Conservation (phyloP, 129 eudicot species). For the Chrysanthemum makinoi region DNA sequence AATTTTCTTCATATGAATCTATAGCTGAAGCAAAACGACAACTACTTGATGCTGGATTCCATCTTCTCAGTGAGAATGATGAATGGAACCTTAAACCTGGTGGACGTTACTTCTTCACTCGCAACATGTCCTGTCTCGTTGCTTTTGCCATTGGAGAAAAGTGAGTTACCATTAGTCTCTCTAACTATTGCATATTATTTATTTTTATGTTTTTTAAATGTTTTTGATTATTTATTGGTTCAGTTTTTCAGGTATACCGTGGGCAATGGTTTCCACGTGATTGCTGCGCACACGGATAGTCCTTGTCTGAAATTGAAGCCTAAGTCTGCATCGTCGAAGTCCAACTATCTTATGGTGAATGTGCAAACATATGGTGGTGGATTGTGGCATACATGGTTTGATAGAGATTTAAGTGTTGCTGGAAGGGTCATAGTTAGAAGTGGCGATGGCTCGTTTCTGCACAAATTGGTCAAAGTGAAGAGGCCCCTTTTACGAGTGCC, state of each 20-base stretch:
- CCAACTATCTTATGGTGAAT: constrained; percentile 90
- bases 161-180: constrained; percentile 41
- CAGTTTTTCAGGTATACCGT: constrained; percentile 72
- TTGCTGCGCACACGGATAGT: constrained; percentile 98
- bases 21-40: constrained; percentile 93
- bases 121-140: constrained; percentile 92
- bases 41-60: constrained; percentile 78
- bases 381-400: constrained; percentile 99
- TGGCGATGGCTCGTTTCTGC: constrained; percentile 70
- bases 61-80: constrained; percentile 77
- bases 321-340: constrained; percentile 75
- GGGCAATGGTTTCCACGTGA: constrained; percentile 90
- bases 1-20: constrained; percentile 15
- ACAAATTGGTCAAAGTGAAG: constrained; percentile 73
- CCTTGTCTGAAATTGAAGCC: constrained; percentile 95
- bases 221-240: constrained; percentile 29
- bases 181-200: neutral
- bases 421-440: constrained; percentile 82
- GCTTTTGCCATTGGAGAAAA: constrained; percentile 90
- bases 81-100: constrained; percentile 97
- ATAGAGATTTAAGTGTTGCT: constrained; percentile 88
- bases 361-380: constrained; percentile 98
- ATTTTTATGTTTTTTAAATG: constrained; percentile 6
- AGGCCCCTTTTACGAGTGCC: constrained; percentile 90
- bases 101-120: constrained; percentile 88